These are phyloP conservation scores for Saturnispora besseyi DNA, from an alignment of 805 yeast genomes.

Conservation along the genomic window DNA sequence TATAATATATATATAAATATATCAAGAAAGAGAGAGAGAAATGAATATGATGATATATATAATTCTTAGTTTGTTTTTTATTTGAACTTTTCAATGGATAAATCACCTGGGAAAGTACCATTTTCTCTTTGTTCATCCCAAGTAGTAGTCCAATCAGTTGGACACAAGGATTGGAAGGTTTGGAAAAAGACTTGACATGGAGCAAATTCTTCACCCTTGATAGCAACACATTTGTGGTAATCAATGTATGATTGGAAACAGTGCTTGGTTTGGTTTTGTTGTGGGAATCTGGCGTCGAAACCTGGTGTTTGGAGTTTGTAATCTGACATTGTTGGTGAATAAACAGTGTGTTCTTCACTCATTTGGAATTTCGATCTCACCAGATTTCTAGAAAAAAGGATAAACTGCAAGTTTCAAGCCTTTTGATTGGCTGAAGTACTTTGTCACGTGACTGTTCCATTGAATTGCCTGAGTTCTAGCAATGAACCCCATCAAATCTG, in stretches of 20 bases:
- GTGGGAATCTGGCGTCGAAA: constrained; percentile 91
- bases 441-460: neutral
- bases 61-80: neutral
- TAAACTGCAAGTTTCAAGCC: neutral
- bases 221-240: constrained; percentile 93
- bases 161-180: constrained; percentile 82
- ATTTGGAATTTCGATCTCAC: neutral
- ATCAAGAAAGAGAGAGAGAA: neutral
- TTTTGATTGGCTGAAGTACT: neutral
- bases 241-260: constrained; percentile 98
- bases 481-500: neutral
- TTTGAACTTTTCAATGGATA: constrained; percentile 28
- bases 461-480: neutral
- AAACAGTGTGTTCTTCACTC: neutral
- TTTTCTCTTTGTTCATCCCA: constrained; percentile 79
- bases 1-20: neutral
- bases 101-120: constrained; percentile 34
- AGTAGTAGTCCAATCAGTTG: constrained; percentile 73
- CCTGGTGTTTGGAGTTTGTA: constrained; percentile 55
- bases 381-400: neutral
- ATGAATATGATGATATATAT: neutral
- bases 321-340: constrained; percentile 26
- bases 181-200: constrained; percentile 94
- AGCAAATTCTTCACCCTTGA: constrained; percentile 96
- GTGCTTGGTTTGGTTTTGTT: constrained; percentile 96